phyloP scores from a whole-genome alignment of 352 stramenopile genomes.

The Globisporangium cederbergense region DNA sequence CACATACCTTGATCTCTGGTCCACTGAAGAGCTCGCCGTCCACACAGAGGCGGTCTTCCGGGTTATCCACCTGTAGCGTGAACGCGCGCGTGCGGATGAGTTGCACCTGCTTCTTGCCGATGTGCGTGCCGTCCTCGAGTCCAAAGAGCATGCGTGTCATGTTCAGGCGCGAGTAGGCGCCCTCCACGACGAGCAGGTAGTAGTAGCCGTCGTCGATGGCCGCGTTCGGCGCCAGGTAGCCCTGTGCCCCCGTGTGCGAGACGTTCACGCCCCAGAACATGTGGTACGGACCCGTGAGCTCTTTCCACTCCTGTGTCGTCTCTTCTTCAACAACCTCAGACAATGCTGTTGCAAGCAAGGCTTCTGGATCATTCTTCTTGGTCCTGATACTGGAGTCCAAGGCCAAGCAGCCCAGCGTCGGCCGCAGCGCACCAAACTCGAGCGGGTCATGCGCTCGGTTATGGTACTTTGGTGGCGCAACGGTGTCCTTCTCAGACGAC shows the following conservation, averaged over 20 bases:
- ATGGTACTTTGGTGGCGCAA: conserved; percentile 32
- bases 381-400: conserved; percentile 2
- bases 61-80: conserved; percentile 29
- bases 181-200: conserved; percentile 54
- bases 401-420: conserved; percentile 23
- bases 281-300: conserved; percentile 44
- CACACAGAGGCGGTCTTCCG: conserved; percentile 47
- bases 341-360: too few species aligned
- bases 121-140: conserved; percentile 48
- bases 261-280: conserved; percentile 68
- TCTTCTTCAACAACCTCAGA: conserved; percentile 5
- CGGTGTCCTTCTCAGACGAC: conserved; percentile 24
- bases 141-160: conserved; percentile 45
- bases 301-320: conserved; percentile 22
- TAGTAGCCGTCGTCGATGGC: conserved; percentile 56
- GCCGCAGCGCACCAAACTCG: conserved; percentile 12
- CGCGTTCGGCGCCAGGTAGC: conserved; percentile 40
- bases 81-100: conserved; percentile 64
- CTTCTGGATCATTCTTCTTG: neutral
- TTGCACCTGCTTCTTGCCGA: conserved; percentile 36
- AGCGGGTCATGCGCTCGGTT: conserved; percentile 18
- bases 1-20: conserved; percentile 34
- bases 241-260: conserved; percentile 42
- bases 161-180: conserved; percentile 31
- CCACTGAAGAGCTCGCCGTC: conserved; percentile 61